Evolutionary conservation across 441 rosid genomes (phyloP).

Genomic region (Adansonia madagascariensis): DNA sequence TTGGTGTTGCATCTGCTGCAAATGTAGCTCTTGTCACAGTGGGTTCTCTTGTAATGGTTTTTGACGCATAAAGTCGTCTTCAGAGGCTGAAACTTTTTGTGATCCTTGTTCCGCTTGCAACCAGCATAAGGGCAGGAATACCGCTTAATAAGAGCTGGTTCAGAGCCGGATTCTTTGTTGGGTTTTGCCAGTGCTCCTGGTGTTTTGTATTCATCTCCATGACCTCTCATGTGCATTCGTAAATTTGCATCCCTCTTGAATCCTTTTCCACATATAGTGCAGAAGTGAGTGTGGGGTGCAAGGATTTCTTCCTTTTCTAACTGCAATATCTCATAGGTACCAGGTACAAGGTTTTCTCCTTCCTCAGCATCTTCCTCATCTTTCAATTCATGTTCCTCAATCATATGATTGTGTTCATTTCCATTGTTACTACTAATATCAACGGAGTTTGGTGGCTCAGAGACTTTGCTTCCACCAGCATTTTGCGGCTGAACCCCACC

Average conservation of each 20-base stretch:
- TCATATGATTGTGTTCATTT: conserved; percentile 48
- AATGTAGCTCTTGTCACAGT: conserved; percentile 87
- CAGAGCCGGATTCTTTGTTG: conserved; percentile 61
- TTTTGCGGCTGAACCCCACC: conserved; percentile 42
- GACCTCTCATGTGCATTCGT: conserved; percentile 98
- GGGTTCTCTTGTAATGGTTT: conserved; percentile 94
- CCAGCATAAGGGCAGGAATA: conserved; percentile 91
- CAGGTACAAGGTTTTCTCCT: conserved; percentile 85
- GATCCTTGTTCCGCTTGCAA: conserved; percentile 95
- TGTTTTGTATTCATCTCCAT: conserved; percentile 93
- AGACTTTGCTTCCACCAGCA: conserved; percentile 41
- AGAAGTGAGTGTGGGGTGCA: conserved; percentile 94
- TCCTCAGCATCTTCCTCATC: conserved; percentile 91
- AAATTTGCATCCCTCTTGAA: conserved; percentile 93
- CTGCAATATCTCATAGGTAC: conserved; percentile 85
- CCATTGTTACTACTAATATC: conserved; percentile 38
- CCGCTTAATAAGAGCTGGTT: conserved; percentile 68
- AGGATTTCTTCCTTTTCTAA: conserved; percentile 93
- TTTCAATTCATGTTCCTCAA: conserved; percentile 75
- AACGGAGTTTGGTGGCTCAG: conserved; percentile 46
- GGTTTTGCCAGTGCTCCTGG: conserved; percentile 92
- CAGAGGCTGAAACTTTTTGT: conserved; percentile 91
- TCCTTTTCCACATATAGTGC: conserved; percentile 88
- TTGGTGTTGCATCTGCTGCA: conserved; percentile 92
- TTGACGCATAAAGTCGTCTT: conserved; percentile 87